Conservation (phyloP, 805 yeast species). For the Ogataea polymorpha region DNA sequence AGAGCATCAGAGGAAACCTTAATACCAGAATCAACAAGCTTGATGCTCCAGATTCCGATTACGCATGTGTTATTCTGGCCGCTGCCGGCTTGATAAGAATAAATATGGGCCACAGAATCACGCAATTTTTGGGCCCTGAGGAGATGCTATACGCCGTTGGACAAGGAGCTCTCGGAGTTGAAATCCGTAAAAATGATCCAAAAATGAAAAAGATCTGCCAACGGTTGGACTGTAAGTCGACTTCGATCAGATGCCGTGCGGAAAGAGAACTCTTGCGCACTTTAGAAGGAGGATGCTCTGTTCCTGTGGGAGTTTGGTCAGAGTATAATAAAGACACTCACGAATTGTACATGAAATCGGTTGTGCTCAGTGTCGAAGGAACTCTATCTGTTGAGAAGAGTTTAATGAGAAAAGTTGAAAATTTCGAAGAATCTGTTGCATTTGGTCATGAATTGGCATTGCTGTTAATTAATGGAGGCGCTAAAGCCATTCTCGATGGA, state of each 20-base stretch:
- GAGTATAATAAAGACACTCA: constrained; percentile 40
- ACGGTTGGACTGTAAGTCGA: constrained; percentile 59
- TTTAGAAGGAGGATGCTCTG: constrained; percentile 97
- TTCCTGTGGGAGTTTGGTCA: constrained; percentile 91
- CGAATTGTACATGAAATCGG: constrained; percentile 55
- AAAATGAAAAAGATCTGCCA: constrained; percentile 56
- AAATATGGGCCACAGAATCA: constrained; percentile 71
- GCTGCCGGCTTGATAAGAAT: constrained; percentile 86
- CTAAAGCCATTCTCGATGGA: constrained; percentile 73
- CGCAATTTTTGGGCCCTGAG: constrained; percentile 64
- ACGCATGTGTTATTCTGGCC: constrained; percentile 76
- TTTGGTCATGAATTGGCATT: constrained; percentile 73
- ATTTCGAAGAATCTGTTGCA: constrained; percentile 57
- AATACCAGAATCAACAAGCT: constrained; percentile 79
- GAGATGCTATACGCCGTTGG: constrained; percentile 96
- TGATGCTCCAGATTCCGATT: constrained; percentile 62
- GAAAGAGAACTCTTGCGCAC: constrained; percentile 85
- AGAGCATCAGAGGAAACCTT: constrained; percentile 80
- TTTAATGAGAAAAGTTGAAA: constrained; percentile 35
- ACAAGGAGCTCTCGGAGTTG: constrained; percentile 97
- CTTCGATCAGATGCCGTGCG: constrained; percentile 77
- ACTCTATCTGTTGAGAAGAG: constrained; percentile 59
- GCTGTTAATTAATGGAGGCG: constrained; percentile 69
- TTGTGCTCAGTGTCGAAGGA: constrained; percentile 87
- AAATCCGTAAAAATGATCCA: constrained; percentile 70